These are phyloP conservation scores for Aspergillus candidus DNA, from an alignment of 2,329 filamentous ascomycete species.

Conservation along the genomic window DNA sequence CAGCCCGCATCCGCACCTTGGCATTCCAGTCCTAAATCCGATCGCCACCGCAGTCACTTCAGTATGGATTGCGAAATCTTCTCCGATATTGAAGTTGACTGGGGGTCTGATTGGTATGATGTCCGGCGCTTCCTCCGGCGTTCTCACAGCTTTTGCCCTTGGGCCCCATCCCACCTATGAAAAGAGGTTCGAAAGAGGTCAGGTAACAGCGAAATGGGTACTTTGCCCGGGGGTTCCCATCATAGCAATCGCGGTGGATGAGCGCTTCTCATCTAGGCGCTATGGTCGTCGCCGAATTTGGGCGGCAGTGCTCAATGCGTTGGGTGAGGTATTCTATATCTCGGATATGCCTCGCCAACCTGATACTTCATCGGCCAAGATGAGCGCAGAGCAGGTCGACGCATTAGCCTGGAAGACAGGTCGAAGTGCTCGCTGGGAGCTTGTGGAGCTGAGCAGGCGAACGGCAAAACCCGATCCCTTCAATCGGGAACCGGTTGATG, in stretches of 20 bases:
- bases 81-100: constrained; percentile 63
- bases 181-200: constrained; percentile 61
- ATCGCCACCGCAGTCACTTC: constrained; percentile 66
- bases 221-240: constrained; percentile 91
- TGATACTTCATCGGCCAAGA: constrained; percentile 42
- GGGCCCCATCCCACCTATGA: constrained; percentile 55
- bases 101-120: constrained; percentile 75
- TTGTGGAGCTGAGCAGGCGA: constrained; percentile 72
- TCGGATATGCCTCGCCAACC: constrained; percentile 60
- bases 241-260: constrained; percentile 74
- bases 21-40: constrained; percentile 70
- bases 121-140: constrained; percentile 73
- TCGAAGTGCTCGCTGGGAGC: constrained; percentile 70
- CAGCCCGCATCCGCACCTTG: constrained; percentile 57
- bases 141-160: constrained; percentile 76
- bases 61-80: constrained; percentile 85
- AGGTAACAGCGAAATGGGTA: constrained; percentile 82
- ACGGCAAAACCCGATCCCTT: constrained; percentile 66
- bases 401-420: constrained; percentile 74
- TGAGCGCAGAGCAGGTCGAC: constrained; percentile 49
- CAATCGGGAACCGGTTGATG: constrained; percentile 59
- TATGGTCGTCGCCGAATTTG: constrained; percentile 67
- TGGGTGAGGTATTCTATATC: constrained; percentile 86
- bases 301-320: constrained; percentile 88
- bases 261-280: constrained; percentile 67